Percentiles rank a stretch among this genome's conserved stretches.
Conservation (phyloP, 2,329 filamentous ascomycete species). For the Nigrograna mackinnonii region DNA sequence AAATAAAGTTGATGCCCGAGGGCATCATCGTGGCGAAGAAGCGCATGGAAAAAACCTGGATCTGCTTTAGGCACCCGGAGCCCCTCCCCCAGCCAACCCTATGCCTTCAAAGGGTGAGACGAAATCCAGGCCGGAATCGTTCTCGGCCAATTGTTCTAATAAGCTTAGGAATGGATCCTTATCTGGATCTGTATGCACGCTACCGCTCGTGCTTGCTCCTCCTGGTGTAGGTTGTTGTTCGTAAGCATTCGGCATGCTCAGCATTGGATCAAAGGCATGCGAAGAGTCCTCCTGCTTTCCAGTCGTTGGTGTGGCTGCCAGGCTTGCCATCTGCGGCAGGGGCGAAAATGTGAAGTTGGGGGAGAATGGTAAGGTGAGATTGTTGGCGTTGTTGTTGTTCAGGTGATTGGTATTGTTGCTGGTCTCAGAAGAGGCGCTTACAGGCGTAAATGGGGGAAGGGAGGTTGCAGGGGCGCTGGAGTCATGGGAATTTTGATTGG, state of each 20-base stretch:
- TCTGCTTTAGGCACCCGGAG: too few relatives aligned
- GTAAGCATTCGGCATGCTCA: slow-evolving; percentile 45
- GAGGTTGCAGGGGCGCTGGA: slow-evolving; percentile 22
- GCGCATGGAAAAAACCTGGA: too few relatives aligned
- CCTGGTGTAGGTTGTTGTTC: slow-evolving; percentile 50
- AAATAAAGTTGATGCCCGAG: too few relatives aligned
- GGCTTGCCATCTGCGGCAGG: slow-evolving; percentile 35
- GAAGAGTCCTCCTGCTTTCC: slow-evolving; percentile 21
- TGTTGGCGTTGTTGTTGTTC: slow-evolving; percentile 16
- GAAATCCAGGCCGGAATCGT: slow-evolving; percentile 72
- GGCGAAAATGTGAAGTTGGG: slow-evolving; percentile 44
- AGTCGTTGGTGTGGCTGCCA: slow-evolving; percentile 34
- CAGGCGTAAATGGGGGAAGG: slow-evolving; percentile 30
- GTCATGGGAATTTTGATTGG: slow-evolving; percentile 25
- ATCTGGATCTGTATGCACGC: slow-evolving; percentile 55
- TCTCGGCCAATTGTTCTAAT: slow-evolving; percentile 81
- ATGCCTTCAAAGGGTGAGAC: too few relatives aligned
- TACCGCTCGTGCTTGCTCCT: slow-evolving; percentile 45
- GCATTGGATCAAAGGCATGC: slow-evolving; percentile 40
- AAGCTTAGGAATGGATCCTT: slow-evolving; percentile 82
- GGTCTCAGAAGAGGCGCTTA: too few relatives aligned
- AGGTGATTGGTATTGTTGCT: slow-evolving; percentile 7
- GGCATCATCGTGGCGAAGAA: too few relatives aligned
- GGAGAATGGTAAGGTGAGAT: slow-evolving; percentile 41
- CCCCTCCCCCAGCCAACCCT: too few relatives aligned